A percentile compares a stretch with the other conserved stretches of the same genome.
Conservation (phyloP, 495 filamentous ascomycete genomes). For the Polyplosphaeria fusca region DNA sequence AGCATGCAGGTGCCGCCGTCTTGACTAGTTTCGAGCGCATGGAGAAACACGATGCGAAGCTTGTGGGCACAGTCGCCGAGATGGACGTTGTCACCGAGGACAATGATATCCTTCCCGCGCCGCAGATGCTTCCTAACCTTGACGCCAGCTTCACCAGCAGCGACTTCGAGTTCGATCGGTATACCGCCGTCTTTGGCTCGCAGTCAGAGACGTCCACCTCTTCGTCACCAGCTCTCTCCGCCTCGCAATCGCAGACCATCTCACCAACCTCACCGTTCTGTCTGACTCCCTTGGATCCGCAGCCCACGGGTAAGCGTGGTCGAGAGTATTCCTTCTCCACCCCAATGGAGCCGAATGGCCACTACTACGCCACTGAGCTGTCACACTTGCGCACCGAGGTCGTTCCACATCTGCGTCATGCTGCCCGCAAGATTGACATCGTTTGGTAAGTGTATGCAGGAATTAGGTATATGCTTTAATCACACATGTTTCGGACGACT, state of each 20-base stretch:
- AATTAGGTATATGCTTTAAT: too few relatives aligned
- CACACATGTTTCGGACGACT: too few relatives aligned
- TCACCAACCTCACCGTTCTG: slow-evolving; percentile 22
- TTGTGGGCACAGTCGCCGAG: neutral
- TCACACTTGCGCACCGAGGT: slow-evolving; percentile 29
- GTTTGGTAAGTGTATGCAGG: too few relatives aligned
- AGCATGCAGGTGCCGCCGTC: slow-evolving; percentile 38
- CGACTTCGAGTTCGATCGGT: neutral
- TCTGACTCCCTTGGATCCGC: slow-evolving; percentile 2
- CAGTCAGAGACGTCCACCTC: slow-evolving; percentile 2
- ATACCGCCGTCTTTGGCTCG: slow-evolving; percentile 7
- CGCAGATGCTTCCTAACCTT: neutral
- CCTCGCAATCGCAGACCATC: neutral
- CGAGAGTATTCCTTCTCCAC: slow-evolving; percentile 26
- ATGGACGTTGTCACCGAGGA: slow-evolving; percentile 4
- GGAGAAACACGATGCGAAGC: slow-evolving; percentile 12
- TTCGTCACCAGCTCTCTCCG: slow-evolving; percentile 1
- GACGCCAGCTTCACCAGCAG: slow-evolving; percentile 6
- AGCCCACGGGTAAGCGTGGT: neutral
- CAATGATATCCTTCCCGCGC: neutral
- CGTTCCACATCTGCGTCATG: slow-evolving; percentile 31
- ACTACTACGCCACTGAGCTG: slow-evolving; percentile 31
- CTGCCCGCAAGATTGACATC: slow-evolving; percentile 11
- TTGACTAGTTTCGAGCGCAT: slow-evolving; percentile 30
- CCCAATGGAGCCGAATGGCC: slow-evolving; percentile 22